Evolutionary conservation across 2,329 filamentous ascomycete genomes (phyloP).

Genomic region (Aspergillaceae sp.): DNA sequence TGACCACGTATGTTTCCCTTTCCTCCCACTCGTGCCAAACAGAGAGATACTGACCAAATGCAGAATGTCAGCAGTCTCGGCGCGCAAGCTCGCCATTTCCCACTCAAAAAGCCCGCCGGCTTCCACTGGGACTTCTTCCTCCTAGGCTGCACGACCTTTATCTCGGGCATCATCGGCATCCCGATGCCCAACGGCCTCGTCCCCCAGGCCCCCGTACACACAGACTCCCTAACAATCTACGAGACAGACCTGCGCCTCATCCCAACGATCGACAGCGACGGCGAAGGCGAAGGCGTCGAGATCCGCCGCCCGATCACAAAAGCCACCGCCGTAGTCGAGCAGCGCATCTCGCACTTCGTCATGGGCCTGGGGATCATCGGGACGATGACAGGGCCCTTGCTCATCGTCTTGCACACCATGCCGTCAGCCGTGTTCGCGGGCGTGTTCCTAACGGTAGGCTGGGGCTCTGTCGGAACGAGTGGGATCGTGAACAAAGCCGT

Average conservation of each 20-base stretch:
- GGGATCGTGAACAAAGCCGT: constrained; percentile 64
- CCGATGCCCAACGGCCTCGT: constrained; percentile 73
- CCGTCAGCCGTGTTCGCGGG: constrained; percentile 68
- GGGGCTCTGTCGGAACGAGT: constrained; percentile 64
- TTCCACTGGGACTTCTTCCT: constrained; percentile 77
- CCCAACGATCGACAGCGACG: not conserved
- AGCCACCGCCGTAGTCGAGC: constrained; percentile 46
- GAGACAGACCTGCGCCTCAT: not conserved
- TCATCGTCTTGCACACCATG: constrained; percentile 64
- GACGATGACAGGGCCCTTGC: constrained; percentile 65
- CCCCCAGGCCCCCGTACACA: constrained; percentile 37
- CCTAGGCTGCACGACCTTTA: constrained; percentile 62
- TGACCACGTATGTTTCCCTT: constrained; percentile 63
- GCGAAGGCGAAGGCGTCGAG: constrained; percentile 29
- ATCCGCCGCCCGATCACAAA: constrained; percentile 47
- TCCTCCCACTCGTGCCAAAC: not conserved
- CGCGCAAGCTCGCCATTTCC: constrained; percentile 71
- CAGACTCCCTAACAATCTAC: not conserved
- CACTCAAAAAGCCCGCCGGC: constrained; percentile 64
- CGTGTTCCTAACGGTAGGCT: constrained; percentile 72
- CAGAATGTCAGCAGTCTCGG: constrained; percentile 24
- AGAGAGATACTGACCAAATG: not conserved
- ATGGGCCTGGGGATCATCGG: constrained; percentile 67
- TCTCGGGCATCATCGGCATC: constrained; percentile 62
- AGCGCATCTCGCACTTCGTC: constrained; percentile 65